Evolutionary conservation across 768 basidiomycete species (phyloP), one percentile per base, ranked within the genome.

Genomic region (Tricholoma terreum): DNA sequence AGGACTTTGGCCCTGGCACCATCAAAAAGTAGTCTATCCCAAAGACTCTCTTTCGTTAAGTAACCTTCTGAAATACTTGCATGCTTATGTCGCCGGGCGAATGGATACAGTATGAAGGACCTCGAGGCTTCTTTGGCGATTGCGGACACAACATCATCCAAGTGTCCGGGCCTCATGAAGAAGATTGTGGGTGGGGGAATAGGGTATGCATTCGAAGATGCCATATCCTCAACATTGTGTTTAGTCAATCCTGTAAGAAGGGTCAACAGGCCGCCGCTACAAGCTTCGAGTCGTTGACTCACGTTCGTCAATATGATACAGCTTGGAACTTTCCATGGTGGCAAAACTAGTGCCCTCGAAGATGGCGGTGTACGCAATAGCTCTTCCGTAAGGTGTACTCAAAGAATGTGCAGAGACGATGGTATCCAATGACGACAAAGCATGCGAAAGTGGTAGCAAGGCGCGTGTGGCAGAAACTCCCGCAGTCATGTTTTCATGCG

Each of bases 401-500:
- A 97, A 67, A 1, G 87, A 77, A 66, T 91, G 83, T 2, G 83
- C 82, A 22, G 91, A 94, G 10, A 88, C 78, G 33, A 98, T 74
- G 6, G 87, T 90, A 69, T 97, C 94, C 52, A 88, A 70, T 6
- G 85, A 73, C 4, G 88, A 83, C 40, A 93, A 63, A 11, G 83
- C 75, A 63, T 84, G 84, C 21, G 89, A 82, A 9, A 84, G 75
- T 2, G 94, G 93, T 62, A 96, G 83, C 19, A 94, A 68, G 4
- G 85, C 82, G 34, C 89, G 85, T 21, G 84, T 75, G 3, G 89
- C 89, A 0, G 92, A 84, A n/a, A 94, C 87, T 33, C 92, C 94
- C 3, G 94, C 91, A 2, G 92, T 95, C 57, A 96, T 67, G 61
- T 93, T 94, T 69, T 89, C 81, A 68, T 94, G 91, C 0, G 91